phyloP scores from a whole-genome alignment of 306 rosid species.

The Trifolium dubium region DNA sequence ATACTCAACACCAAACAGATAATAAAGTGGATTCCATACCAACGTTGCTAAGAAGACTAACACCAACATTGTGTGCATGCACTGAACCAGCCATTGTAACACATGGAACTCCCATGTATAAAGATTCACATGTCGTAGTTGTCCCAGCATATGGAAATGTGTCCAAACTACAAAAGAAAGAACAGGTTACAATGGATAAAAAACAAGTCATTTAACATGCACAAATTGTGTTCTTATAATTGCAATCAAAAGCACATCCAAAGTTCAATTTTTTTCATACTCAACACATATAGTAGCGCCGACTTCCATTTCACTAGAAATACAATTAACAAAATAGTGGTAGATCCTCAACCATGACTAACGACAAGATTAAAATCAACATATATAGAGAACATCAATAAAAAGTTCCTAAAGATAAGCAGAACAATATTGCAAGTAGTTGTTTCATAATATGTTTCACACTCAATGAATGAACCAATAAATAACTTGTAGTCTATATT shows the following conservation, averaged over 20 bases:
- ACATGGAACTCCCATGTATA: constrained; percentile 99
- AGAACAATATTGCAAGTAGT: background rate
- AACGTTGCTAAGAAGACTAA: constrained; percentile 93
- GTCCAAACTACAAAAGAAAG: constrained; percentile 76
- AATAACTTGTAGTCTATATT: constrained; percentile 6
- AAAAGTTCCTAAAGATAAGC: background rate
- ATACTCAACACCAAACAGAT: constrained; percentile 14
- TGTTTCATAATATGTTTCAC: background rate
- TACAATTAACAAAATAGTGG: background rate
- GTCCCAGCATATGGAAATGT: constrained; percentile 99
- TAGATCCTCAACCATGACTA: background rate
- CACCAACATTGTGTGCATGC: constrained; percentile 99
- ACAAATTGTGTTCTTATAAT: constrained; percentile 8
- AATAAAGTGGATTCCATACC: constrained; percentile 58
- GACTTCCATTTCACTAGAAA: constrained; percentile 4
- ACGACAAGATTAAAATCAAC: background rate
- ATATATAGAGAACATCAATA: background rate
- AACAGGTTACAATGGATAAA: constrained; percentile 31
- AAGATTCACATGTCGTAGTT: constrained; percentile 94
- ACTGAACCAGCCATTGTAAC: constrained; percentile 97
- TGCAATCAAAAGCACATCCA: constrained; percentile 3
- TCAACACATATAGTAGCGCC: background rate
- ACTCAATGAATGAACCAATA: background rate
- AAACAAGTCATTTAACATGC: constrained; percentile 24
- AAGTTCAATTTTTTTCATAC: background rate